Conservation (phyloP, 345 rosid genomes). For the Jatropha curcas region DNA sequence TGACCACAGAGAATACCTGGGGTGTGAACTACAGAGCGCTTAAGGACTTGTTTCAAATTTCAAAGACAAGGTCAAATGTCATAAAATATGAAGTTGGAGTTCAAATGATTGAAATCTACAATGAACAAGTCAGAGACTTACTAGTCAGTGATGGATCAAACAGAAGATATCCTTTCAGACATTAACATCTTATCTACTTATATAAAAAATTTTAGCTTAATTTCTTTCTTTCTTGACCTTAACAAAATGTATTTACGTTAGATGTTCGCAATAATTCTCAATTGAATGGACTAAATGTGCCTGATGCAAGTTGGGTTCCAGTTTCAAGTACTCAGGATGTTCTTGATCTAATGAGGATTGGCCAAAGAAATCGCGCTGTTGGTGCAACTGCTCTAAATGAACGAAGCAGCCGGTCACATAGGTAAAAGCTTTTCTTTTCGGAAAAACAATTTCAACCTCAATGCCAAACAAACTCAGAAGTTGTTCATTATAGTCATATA, state of each 20-base stretch:
- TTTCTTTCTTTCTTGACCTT: slow-evolving; percentile 44
- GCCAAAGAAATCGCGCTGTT: slow-evolving; percentile 90
- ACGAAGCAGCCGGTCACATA: slow-evolving; percentile 96
- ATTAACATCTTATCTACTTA: no score
- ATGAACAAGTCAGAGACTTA: slow-evolving; percentile 95
- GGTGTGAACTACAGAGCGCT: slow-evolving; percentile 96
- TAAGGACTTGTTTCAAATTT: slow-evolving; percentile 75
- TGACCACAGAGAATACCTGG: slow-evolving; percentile 74
- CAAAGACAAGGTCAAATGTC: slow-evolving; percentile 63
- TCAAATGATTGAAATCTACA: slow-evolving; percentile 97
- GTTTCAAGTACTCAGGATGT: slow-evolving; percentile 85
- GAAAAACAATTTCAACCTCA: no score
- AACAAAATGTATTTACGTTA: slow-evolving; percentile 57
- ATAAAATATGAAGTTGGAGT: slow-evolving; percentile 86
- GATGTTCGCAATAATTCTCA: slow-evolving; percentile 92
- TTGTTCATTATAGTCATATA: neutral
- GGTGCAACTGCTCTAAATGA: slow-evolving; percentile 98
- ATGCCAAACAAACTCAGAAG: no score
- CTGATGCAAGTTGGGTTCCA: slow-evolving; percentile 89
- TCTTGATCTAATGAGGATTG: slow-evolving; percentile 87
- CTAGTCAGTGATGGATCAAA: slow-evolving; percentile 83
- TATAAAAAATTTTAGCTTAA: slow-evolving; percentile 1
- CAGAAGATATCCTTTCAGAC: slow-evolving; percentile 79
- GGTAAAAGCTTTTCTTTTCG: slow-evolving; percentile 42
- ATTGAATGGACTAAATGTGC: slow-evolving; percentile 93